Evolutionary conservation across 2,329 filamentous ascomycete genomes (phyloP).

Genomic region (Exophiala calicioides): DNA sequence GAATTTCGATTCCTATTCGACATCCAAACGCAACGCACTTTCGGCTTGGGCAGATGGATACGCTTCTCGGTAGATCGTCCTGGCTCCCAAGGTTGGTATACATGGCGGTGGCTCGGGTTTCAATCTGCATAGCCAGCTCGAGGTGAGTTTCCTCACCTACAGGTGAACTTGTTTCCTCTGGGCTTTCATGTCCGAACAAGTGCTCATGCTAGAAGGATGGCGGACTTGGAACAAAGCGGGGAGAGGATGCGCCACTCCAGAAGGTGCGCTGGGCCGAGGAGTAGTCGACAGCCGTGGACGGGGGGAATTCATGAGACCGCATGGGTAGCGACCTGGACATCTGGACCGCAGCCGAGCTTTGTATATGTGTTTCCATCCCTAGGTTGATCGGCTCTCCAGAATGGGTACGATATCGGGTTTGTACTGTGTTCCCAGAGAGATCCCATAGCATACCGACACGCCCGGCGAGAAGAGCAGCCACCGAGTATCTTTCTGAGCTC

Average conservation of each 20-base stretch:
- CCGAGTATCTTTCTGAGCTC: slow-evolving; percentile 54
- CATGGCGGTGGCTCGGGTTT: slow-evolving; percentile 24
- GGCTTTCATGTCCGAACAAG: slow-evolving; percentile 2
- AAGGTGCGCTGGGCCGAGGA: background rate
- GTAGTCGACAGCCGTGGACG: background rate
- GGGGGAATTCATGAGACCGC: slow-evolving; percentile 4
- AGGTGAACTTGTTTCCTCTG: background rate
- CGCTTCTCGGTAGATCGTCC: slow-evolving; percentile 64
- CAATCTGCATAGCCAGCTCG: slow-evolving; percentile 14
- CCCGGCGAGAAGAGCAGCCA: slow-evolving; percentile 62
- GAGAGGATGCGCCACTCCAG: slow-evolving; percentile 3
- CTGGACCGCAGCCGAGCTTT: slow-evolving; percentile 6
- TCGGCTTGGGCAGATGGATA: slow-evolving; percentile 66
- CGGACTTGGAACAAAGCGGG: slow-evolving; percentile 4
- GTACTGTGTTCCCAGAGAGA: slow-evolving; percentile 34
- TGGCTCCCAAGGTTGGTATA: slow-evolving; percentile 59
- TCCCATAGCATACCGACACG: slow-evolving; percentile 64
- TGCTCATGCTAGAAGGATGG: slow-evolving; percentile 17
- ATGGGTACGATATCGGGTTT: slow-evolving; percentile 28
- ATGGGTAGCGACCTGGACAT: slow-evolving; percentile 6
- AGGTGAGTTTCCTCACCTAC: background rate
- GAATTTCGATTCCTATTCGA: slow-evolving; percentile 62
- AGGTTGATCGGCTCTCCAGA: slow-evolving; percentile 28
- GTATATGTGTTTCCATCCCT: slow-evolving; percentile 20
- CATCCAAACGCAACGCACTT: slow-evolving; percentile 67